phyloP scores from a whole-genome alignment of 1,284 basidiomycete genomes.

The Cutaneotrichosporon sp. region DNA sequence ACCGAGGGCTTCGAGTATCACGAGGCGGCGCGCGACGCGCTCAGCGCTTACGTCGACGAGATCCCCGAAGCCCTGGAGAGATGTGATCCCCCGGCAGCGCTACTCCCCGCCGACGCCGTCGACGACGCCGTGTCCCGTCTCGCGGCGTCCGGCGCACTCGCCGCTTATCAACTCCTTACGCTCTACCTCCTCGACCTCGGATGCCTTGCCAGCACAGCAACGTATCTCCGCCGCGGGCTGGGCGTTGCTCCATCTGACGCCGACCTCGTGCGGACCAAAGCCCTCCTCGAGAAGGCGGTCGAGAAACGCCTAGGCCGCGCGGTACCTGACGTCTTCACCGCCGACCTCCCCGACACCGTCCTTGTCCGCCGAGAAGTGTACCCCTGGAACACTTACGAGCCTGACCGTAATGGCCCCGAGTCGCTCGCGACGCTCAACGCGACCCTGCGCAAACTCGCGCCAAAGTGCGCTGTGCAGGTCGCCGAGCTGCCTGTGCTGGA shows the following conservation, averaged over 20 bases:
- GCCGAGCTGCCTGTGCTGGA: conserved; percentile 6
- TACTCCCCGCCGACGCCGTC: neutral
- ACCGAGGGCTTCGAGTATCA: conserved; percentile 12
- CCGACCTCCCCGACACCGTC: conserved; percentile 6
- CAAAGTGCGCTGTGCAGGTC: conserved; percentile 14
- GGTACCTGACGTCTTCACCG: neutral
- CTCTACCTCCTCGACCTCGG: conserved; percentile 5
- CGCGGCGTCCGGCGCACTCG: neutral
- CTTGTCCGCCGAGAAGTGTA: conserved; percentile 13
- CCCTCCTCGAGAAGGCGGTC: neutral
- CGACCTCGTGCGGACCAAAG: neutral
- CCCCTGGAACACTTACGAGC: conserved; percentile 16
- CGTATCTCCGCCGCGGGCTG: conserved; percentile 10
- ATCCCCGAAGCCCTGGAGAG: neutral
- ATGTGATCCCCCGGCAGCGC: neutral
- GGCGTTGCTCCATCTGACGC: conserved; percentile 1
- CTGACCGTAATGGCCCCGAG: conserved; percentile 7
- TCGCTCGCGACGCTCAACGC: conserved; percentile 12
- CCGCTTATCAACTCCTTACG: conserved; percentile 11
- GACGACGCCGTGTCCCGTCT: neutral
- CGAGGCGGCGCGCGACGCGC: conserved; percentile 7
- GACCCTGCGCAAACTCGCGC: conserved; percentile 2
- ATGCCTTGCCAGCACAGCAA: conserved; percentile 9
- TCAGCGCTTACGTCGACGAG: neutral
- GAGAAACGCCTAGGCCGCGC: neutral